phyloP scores from a whole-genome alignment of 192 early-diverging fungal genomes.

The Coemansia sp. region DNA sequence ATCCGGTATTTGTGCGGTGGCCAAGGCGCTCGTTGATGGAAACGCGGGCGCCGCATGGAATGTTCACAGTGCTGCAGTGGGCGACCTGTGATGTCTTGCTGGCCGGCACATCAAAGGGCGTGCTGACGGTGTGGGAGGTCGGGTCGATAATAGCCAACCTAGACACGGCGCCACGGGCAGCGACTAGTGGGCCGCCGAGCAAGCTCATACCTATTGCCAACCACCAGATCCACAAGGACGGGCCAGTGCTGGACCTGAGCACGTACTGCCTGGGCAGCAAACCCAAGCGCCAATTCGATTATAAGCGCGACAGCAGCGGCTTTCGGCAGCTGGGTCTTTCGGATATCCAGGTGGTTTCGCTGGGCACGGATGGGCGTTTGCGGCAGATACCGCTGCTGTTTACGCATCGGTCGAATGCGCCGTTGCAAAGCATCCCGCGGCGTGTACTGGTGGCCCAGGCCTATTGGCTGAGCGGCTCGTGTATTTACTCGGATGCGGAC shows the following conservation, averaged over 20 bases:
- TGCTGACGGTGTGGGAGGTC: constrained; percentile 16
- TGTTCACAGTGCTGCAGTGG: constrained; percentile 33
- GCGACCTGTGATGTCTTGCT: constrained; percentile 17
- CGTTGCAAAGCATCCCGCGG: constrained; percentile 2
- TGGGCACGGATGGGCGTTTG: constrained; percentile 12
- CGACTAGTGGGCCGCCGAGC: too few species aligned
- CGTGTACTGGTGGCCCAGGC: background rate
- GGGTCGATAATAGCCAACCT: constrained; percentile 1
- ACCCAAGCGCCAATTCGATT: background rate
- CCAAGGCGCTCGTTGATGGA: constrained; percentile 21
- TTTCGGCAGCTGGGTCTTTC: constrained; percentile 6
- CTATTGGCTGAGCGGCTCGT: constrained; percentile 12
- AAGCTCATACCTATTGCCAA: constrained; percentile 8
- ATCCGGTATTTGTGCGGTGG: constrained; percentile 22
- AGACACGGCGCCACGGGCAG: too few species aligned
- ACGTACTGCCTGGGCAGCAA: background rate
- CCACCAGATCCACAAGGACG: constrained; percentile 11
- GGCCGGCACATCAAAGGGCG: constrained; percentile 24
- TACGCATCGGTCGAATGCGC: constrained; percentile 4
- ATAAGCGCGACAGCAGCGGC: background rate
- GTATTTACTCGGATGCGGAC: constrained; percentile 10
- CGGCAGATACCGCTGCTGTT: constrained; percentile 9
- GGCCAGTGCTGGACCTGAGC: background rate
- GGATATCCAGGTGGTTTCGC: constrained; percentile 10
- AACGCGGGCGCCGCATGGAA: constrained; percentile 12